These are phyloP conservation scores for Eremochloa ophiuroides DNA, from an alignment of 176 grass and related monocot genomes.

Conservation along the genomic window DNA sequence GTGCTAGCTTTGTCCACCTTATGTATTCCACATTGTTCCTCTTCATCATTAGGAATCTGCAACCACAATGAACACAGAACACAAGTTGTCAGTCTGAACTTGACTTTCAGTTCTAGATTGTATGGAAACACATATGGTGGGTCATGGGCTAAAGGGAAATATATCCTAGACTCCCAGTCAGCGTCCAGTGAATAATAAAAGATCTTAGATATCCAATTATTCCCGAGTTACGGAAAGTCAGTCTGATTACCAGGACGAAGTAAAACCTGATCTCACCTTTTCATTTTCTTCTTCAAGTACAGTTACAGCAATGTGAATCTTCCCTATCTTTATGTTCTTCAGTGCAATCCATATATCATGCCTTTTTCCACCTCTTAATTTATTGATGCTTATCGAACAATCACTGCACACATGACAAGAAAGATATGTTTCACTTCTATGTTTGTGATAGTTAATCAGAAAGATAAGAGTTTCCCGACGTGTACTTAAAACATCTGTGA, in stretches of 20 bases:
- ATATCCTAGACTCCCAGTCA: neutral
- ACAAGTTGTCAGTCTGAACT: neutral
- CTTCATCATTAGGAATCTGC: slow-evolving; percentile 30
- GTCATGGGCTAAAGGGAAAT: neutral
- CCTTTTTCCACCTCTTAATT: slow-evolving; percentile 78
- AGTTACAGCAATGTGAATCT: slow-evolving; percentile 77
- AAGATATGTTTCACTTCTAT: neutral
- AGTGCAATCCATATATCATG: slow-evolving; percentile 86
- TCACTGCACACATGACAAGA: slow-evolving; percentile 30
- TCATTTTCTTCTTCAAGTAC: slow-evolving; percentile 67
- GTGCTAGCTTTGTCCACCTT: slow-evolving; percentile 34
- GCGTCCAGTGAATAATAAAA: neutral
- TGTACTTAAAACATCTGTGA: neutral
- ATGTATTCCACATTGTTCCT: slow-evolving; percentile 29
- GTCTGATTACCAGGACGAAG: neutral
- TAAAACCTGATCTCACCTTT: slow-evolving; percentile 43
- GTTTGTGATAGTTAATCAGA: neutral
- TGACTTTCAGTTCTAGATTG: neutral
- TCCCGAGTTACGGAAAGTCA: neutral
- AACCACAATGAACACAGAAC: neutral
- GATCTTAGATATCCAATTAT: too few relatives aligned
- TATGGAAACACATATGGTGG: neutral
- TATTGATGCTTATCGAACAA: slow-evolving; percentile 71
- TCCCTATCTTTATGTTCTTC: slow-evolving; percentile 89
- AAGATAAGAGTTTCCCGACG: neutral